phyloP scores from a whole-genome alignment of 768 basidiomycete genomes.

The Podaxis sp. region DNA sequence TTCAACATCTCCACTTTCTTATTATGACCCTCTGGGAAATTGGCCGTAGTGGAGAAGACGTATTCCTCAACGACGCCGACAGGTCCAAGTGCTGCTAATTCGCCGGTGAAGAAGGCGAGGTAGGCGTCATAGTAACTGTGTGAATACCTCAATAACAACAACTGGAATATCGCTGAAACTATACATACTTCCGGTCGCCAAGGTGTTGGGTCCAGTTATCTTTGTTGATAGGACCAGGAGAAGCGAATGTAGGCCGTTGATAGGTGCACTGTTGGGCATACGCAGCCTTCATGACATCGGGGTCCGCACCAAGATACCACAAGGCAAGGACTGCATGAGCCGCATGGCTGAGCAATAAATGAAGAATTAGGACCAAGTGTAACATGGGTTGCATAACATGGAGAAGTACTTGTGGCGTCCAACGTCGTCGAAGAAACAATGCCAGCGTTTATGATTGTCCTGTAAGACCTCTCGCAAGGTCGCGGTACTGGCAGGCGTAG shows the following conservation, averaged over 20 bases:
- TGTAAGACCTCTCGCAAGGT: slow-evolving; percentile 40
- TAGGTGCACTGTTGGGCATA: slow-evolving; percentile 37
- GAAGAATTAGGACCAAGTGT: slow-evolving; percentile 32
- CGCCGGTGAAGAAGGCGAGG: slow-evolving; percentile 26
- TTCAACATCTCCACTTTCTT: slow-evolving; percentile 42
- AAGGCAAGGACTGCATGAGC: slow-evolving; percentile 59
- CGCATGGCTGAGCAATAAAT: slow-evolving; percentile 38
- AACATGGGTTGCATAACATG: background rate
- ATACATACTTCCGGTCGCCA: slow-evolving; percentile 50
- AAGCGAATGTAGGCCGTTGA: slow-evolving; percentile 36
- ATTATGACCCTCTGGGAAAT: slow-evolving; percentile 33
- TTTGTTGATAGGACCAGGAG: slow-evolving; percentile 45
- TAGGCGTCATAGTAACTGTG: slow-evolving; percentile 57
- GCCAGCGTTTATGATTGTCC: slow-evolving; percentile 53
- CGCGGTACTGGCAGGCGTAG: slow-evolving; percentile 37
- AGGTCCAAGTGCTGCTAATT: slow-evolving; percentile 42
- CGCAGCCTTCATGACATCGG: slow-evolving; percentile 33
- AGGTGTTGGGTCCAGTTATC: slow-evolving; percentile 57
- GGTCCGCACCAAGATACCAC: slow-evolving; percentile 59
- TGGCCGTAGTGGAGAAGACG: slow-evolving; percentile 53
- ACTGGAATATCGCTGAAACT: background rate
- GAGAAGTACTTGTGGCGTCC: slow-evolving; percentile 36
- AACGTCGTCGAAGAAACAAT: slow-evolving; percentile 51
- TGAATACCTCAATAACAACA: background rate
- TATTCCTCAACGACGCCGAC: slow-evolving; percentile 54